A percentile compares a stretch with the other conserved stretches of the same genome.
Evolutionary conservation across 2,329 filamentous ascomycete species (phyloP).

Genomic region (Trichophyton mentagrophytes): DNA sequence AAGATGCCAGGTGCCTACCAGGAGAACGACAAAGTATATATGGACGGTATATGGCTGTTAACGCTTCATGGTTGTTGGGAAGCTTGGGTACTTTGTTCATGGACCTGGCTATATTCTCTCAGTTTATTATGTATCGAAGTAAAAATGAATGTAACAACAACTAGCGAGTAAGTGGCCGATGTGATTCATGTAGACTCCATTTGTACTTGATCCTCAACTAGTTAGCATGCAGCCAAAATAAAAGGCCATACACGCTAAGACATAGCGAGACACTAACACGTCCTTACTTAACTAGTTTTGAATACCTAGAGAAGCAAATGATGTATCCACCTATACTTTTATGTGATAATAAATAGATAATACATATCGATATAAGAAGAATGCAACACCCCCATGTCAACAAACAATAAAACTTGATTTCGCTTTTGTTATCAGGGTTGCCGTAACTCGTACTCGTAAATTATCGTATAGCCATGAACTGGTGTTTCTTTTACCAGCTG

Average conservation of each 20-base stretch:
- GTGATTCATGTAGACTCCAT: neutral
- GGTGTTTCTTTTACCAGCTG: neutral
- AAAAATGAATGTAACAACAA: constrained; percentile 19
- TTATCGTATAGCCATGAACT: neutral
- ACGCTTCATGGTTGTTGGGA: constrained; percentile 79
- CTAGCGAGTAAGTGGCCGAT: neutral
- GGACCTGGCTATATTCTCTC: constrained; percentile 74
- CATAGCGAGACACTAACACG: no score
- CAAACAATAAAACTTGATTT: neutral
- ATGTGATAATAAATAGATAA: no score
- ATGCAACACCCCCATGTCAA: neutral
- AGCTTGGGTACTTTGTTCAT: constrained; percentile 77
- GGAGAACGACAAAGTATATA: constrained; percentile 60
- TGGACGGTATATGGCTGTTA: constrained; percentile 71
- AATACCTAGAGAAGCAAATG: no score
- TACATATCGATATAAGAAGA: neutral
- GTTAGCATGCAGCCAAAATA: no score
- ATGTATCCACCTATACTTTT: no score
- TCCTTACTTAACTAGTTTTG: no score
- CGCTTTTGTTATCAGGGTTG: neutral
- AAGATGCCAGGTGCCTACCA: constrained; percentile 39
- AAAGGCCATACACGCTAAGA: no score
- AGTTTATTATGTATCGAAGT: constrained; percentile 72
- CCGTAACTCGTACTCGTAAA: neutral
- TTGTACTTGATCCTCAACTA: no score